phyloP scores from a whole-genome alignment of 306 rosid genomes.

The Fragaria iinumae region DNA sequence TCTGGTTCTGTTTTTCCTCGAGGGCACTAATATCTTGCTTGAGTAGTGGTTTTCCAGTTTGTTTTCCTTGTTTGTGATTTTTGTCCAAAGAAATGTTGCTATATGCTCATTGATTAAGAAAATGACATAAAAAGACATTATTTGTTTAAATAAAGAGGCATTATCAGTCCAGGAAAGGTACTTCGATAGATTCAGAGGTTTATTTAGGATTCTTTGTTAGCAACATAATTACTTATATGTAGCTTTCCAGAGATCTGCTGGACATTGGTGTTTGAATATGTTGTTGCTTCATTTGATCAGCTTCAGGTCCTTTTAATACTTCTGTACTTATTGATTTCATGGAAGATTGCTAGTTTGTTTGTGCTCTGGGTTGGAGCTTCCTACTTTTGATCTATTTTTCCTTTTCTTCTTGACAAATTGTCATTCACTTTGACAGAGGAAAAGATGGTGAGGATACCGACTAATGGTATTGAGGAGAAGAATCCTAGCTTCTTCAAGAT shows the following conservation, averaged over 20 bases:
- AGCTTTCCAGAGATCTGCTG: background rate
- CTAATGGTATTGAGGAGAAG: background rate
- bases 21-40: background rate
- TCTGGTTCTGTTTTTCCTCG: background rate
- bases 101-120: background rate
- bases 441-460: background rate
- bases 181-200: background rate
- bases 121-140: background rate
- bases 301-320: background rate
- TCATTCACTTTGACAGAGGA: background rate
- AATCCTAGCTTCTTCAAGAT: slow-evolving; percentile 25
- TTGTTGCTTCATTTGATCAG: background rate
- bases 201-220: background rate
- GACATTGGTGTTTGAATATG: background rate
- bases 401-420: background rate
- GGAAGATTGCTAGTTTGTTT: background rate
- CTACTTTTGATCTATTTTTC: background rate
- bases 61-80: background rate
- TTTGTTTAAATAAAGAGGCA: background rate
- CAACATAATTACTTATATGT: too few species aligned
- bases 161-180: background rate
- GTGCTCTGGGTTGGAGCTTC: background rate
- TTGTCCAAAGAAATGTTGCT: background rate
- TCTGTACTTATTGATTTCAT: background rate
- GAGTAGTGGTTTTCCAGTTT: background rate